These are phyloP conservation scores for Termitomyces sp. DNA, from an alignment of 768 basidiomycete species.

Conservation along the genomic window DNA sequence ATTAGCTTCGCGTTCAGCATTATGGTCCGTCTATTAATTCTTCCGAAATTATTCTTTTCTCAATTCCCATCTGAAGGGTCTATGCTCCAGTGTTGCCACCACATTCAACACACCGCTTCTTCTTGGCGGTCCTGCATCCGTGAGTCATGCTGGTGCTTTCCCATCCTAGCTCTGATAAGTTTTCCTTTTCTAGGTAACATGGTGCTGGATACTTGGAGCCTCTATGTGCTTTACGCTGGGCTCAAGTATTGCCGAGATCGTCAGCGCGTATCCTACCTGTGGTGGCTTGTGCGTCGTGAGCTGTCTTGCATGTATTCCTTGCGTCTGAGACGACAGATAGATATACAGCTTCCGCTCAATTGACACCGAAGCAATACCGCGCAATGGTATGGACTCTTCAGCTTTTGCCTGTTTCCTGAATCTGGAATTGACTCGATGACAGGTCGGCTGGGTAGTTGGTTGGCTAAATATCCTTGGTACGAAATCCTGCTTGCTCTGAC, in stretches of 20 bases:
- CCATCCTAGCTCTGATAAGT: neutral
- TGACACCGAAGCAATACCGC: conserved; percentile 59
- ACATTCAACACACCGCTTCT: conserved; percentile 73
- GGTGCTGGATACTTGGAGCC: conserved; percentile 75
- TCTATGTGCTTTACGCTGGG: conserved; percentile 72
- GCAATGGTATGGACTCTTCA: conserved; percentile 38
- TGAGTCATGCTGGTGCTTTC: conserved; percentile 21
- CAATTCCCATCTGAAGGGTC: conserved; percentile 32
- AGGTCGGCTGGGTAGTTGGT: conserved; percentile 76
- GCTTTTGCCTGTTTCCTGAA: neutral
- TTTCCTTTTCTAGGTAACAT: conserved; percentile 35
- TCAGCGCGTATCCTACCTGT: conserved; percentile 70
- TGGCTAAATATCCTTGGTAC: conserved; percentile 78
- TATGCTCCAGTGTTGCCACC: conserved; percentile 72
- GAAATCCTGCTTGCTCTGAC: conserved; percentile 4
- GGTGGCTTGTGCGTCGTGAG: conserved; percentile 53
- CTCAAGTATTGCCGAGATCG: conserved; percentile 69
- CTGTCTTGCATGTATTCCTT: neutral
- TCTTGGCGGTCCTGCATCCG: conserved; percentile 65
- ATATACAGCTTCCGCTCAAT: conserved; percentile 77
- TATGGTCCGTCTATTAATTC: conserved; percentile 37
- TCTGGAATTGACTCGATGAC: neutral
- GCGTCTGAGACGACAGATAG: conserved; percentile 21
- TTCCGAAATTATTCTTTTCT: neutral
- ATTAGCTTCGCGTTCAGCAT: conserved; percentile 77